These are phyloP conservation scores for Tulasnella sp. DNA, from an alignment of 768 basidiomycete genomes.

Conservation along the genomic window DNA sequence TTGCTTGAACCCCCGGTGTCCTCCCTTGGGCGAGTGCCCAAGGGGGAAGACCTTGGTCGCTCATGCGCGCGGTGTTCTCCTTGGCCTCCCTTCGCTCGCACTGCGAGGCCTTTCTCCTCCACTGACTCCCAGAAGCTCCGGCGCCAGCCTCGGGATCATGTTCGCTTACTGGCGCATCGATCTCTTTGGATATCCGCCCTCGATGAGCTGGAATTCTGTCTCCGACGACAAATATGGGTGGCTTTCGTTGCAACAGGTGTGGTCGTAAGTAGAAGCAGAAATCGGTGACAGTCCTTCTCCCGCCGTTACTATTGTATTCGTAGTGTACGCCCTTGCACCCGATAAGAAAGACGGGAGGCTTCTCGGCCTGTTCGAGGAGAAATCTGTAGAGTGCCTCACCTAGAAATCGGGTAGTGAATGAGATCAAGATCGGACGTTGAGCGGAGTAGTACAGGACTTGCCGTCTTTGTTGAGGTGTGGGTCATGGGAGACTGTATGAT, in stretches of 20 bases:
- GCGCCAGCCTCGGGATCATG: conserved; percentile 31
- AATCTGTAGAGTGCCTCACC: conserved; percentile 68
- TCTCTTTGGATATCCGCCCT: conserved; percentile 49
- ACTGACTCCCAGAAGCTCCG: conserved; percentile 18
- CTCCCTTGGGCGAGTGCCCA: conserved; percentile 28
- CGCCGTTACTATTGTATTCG: conserved; percentile 23
- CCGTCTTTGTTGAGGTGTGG: conserved; percentile 56
- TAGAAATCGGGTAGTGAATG: conserved; percentile 21
- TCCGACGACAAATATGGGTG: conserved; percentile 47
- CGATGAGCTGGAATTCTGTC: conserved; percentile 56
- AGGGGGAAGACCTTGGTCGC: conserved; percentile 34
- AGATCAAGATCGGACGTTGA: conserved; percentile 5
- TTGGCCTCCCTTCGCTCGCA: conserved; percentile 25
- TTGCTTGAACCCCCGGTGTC: not conserved
- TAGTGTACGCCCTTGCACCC: conserved; percentile 44
- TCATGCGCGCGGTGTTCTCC: not conserved
- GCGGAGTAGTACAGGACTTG: conserved; percentile 18
- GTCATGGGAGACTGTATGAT: conserved; percentile 55
- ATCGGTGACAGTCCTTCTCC: conserved; percentile 50
- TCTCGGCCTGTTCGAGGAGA: conserved; percentile 44
- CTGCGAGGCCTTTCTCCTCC: conserved; percentile 30
- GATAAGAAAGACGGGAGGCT: conserved; percentile 36
- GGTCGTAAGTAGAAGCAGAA: conserved; percentile 60
- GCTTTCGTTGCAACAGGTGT: conserved; percentile 26
- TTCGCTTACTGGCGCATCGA: conserved; percentile 30